Base-by-base conservation (phyloP, 75 land plant genomes). In the Cryptomeria japonica region DNA sequence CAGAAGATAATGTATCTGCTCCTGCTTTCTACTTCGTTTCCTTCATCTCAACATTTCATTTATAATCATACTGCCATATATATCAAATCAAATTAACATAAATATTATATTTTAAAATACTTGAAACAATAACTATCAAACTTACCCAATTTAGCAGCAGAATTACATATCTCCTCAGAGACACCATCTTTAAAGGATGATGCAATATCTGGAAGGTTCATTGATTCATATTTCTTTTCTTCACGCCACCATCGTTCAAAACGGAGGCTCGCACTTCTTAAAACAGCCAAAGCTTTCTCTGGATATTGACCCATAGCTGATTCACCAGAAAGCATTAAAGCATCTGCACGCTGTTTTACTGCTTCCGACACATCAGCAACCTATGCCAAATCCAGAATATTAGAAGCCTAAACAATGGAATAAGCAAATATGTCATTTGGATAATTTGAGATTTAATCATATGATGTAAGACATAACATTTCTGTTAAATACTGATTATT, bases 291-390 rank as follows among this genome's bases (percentile, higher is more conserved):
- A 78, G 99, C 96, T 89, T 96, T 96, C 9, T 96, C 97, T 44
- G 99, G 99, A 85, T 42, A 95, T 86, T 91, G 93, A 10, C 99
- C 99, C 99, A 97, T 97, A 38, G 99, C 99, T n/a, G 99, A 95
- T 91, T 98, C 99, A 75, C 99, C 99, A 38, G 97, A 97, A 49
- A 98, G 94, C 99, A 98, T 98, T 85, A 98, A 83, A 73, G 95
- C 99, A 94, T 98, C 99, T 56, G 98, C 94, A 56, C 97, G 86
- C 85, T 98, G 99, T 58, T 96, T 87, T 47, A 98, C 97, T 15
- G 97, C 98, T 84, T 97, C 98, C 55, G 99, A 96, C 39, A 97
- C 97, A 95, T 97, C 98, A 41, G 99, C 99, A 86, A 97, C 98
- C 93, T 91, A 38, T 39, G 39, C 47, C 5, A 41, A 41, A 86